Conservation (phyloP, 257 asterid genomes). For the Vinca minor region DNA sequence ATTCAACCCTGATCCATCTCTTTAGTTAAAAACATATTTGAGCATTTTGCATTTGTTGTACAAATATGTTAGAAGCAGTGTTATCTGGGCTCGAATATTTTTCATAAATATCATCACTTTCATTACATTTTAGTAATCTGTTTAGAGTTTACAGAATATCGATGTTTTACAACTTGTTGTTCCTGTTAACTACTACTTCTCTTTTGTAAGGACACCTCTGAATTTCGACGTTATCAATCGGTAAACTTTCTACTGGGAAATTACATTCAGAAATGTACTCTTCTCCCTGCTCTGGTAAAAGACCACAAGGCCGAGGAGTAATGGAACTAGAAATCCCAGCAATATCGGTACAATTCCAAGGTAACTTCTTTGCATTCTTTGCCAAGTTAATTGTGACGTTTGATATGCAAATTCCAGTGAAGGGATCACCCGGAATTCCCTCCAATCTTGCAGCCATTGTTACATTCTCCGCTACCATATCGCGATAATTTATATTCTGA, state of each 20-base stretch:
- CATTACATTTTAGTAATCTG: background rate
- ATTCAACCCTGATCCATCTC: constrained; percentile 29
- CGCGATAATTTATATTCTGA: constrained; percentile 62
- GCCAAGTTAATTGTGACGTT: constrained; percentile 70
- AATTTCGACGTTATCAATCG: constrained; percentile 44
- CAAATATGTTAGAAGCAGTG: too few species aligned
- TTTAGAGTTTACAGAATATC: too few species aligned
- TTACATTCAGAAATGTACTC: constrained; percentile 30
- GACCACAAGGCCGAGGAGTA: constrained; percentile 59
- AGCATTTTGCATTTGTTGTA: constrained; percentile 5
- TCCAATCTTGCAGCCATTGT: constrained; percentile 28
- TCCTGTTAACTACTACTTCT: constrained; percentile 19
- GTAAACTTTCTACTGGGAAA: constrained; percentile 49
- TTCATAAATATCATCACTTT: background rate
- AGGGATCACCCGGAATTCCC: constrained; percentile 13
- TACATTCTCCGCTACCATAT: constrained; percentile 83
- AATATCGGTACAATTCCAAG: constrained; percentile 84
- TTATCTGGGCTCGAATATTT: background rate
- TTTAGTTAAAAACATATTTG: background rate
- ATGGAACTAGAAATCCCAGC: constrained; percentile 64
- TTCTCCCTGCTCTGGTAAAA: constrained; percentile 37
- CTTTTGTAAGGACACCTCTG: constrained; percentile 51
- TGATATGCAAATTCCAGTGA: constrained; percentile 24
- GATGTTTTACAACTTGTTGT: background rate
- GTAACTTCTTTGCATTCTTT: constrained; percentile 44